Evolutionary conservation across 176 grass and related monocot species (phyloP).

Genomic region (Avena eriantha): DNA sequence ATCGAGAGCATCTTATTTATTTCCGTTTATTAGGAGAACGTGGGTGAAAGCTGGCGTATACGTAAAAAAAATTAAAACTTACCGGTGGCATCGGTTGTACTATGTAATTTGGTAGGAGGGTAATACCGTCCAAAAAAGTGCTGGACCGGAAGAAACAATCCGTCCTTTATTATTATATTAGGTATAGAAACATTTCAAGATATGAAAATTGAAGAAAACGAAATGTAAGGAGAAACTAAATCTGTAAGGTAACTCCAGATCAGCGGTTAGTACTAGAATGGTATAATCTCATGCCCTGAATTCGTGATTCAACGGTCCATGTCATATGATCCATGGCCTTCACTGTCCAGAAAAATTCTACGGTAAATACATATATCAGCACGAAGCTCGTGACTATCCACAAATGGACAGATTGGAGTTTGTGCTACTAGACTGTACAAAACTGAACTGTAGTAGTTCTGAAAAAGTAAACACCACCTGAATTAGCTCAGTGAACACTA

Average conservation of each 20-base stretch:
- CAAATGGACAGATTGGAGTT: neutral
- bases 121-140: too few relatives aligned
- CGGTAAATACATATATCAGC: neutral
- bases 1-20: too few relatives aligned
- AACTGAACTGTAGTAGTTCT: neutral
- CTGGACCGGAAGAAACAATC: too few relatives aligned
- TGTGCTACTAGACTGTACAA: neutral
- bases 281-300: neutral
- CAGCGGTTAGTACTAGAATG: neutral
- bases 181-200: slow-evolving; percentile 26
- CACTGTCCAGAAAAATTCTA: neutral
- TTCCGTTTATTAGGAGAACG: too few relatives aligned
- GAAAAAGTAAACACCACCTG: neutral
- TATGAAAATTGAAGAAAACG: slow-evolving; percentile 25
- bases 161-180: too few relatives aligned
- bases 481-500: too few relatives aligned
- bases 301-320: neutral
- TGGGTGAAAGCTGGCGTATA: too few relatives aligned
- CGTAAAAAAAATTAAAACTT: too few relatives aligned
- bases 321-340: neutral
- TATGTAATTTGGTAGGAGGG: too few relatives aligned
- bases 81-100: too few relatives aligned
- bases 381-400: slow-evolving; percentile 1
- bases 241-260: neutral
- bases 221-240: neutral